A percentile compares a stretch with the other conserved stretches of the same genome.
Conservation (phyloP, 192 early-diverging fungal species). For the Backusella luteola region DNA sequence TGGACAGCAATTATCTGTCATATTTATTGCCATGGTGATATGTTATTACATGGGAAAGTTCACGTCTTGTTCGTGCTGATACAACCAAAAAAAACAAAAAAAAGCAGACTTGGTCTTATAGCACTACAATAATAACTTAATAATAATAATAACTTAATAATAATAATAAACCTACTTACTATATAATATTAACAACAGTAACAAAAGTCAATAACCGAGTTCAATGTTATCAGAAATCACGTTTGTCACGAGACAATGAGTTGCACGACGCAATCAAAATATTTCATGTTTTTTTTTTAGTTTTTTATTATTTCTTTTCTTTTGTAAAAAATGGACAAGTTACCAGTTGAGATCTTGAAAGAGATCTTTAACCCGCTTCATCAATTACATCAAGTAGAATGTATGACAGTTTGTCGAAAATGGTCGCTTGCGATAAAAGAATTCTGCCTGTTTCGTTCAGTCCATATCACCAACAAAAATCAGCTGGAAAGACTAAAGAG, state of each 20-base stretch:
- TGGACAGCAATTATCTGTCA: constrained; percentile 35
- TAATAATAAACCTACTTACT: not conserved
- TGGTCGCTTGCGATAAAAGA: not conserved
- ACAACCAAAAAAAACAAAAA: not conserved
- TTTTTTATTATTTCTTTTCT: not conserved
- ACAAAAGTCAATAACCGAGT: too few relatives aligned
- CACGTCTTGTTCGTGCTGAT: constrained; percentile 10
- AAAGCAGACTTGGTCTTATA: not conserved
- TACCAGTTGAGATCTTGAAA: not conserved
- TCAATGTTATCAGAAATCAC: too few relatives aligned
- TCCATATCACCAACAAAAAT: not conserved
- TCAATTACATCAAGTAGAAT: not conserved
- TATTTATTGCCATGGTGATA: constrained; percentile 40
- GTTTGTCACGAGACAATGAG: not conserved
- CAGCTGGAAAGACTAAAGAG: not conserved
- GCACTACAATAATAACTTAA: not conserved
- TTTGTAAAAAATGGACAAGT: not conserved
- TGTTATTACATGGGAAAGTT: constrained; percentile 43
- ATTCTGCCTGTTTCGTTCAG: not conserved
- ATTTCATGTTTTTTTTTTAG: not conserved
- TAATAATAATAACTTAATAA: not conserved
- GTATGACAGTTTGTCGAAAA: not conserved
- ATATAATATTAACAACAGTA: not conserved
- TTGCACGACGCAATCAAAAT: not conserved
- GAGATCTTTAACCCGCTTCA: not conserved